Percentiles rank a stretch among this genome's conserved stretches.
These are phyloP conservation scores for Arachis monticola DNA, from an alignment of 331 rosid species.

Conservation along the genomic window DNA sequence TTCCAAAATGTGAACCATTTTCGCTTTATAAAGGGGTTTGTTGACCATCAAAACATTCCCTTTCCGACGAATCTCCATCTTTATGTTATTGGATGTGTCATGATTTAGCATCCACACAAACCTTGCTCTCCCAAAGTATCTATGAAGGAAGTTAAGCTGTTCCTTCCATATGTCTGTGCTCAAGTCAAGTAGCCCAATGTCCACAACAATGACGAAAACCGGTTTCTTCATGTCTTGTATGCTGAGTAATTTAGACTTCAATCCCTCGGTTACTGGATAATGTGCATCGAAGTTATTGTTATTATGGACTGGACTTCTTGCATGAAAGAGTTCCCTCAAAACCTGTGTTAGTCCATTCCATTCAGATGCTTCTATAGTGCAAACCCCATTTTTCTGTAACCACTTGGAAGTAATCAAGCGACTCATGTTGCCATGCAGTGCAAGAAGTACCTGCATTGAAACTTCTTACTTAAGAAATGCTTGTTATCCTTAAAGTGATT, in stretches of 20 bases:
- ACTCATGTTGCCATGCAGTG: constrained; percentile 73
- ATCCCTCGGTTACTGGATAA: constrained; percentile 50
- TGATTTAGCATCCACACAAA: constrained; percentile 93
- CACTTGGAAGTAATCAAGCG: constrained; percentile 77
- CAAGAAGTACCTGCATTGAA: constrained; percentile 78
- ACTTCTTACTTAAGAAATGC: constrained; percentile 8
- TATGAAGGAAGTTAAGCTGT: constrained; percentile 83
- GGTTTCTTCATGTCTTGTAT: constrained; percentile 73
- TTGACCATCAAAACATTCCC: constrained; percentile 78
- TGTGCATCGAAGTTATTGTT: constrained; percentile 63
- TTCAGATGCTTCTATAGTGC: constrained; percentile 83
- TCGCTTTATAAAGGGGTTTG: constrained; percentile 84
- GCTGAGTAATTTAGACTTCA: constrained; percentile 59
- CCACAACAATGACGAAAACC: constrained; percentile 70
- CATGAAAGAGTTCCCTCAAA: constrained; percentile 75
- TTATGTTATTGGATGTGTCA: constrained; percentile 81
- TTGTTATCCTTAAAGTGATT: not conserved
- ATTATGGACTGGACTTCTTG: constrained; percentile 50
- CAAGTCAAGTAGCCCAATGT: constrained; percentile 86
- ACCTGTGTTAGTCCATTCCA: constrained; percentile 94
- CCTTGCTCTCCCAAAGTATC: constrained; percentile 73
- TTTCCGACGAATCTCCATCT: constrained; percentile 86
- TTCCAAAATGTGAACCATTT: constrained; percentile 84
- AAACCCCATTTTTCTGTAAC: constrained; percentile 72
- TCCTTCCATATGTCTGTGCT: constrained; percentile 99